Percentiles rank a stretch among this genome's conserved stretches.
Evolutionary conservation across 169 alveolate genomes (phyloP).

Genomic region (Sarcocystis neurona): DNA sequence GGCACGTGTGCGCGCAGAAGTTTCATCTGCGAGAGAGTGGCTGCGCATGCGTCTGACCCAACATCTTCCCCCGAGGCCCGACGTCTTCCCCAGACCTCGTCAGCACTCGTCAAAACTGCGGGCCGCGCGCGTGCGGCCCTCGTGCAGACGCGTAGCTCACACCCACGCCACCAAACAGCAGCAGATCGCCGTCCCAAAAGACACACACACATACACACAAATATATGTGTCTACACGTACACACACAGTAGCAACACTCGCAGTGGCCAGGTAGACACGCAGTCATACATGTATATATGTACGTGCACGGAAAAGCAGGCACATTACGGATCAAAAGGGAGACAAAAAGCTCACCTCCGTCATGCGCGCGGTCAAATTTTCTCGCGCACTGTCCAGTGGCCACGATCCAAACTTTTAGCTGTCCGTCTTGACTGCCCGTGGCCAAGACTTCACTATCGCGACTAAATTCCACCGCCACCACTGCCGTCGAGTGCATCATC

Average conservation of each 20-base stretch:
- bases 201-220: neutral
- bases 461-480: constrained; percentile 82
- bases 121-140: too few species aligned
- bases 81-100: too few species aligned
- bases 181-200: too few species aligned
- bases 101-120: too few species aligned
- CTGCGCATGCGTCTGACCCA: too few species aligned
- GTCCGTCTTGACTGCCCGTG: constrained; percentile 69
- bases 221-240: neutral
- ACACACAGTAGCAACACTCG: neutral
- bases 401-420: constrained; percentile 74
- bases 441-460: constrained; percentile 85
- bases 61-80: too few species aligned
- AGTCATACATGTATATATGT: neutral
- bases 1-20: too few species aligned
- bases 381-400: constrained; percentile 78
- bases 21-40: too few species aligned
- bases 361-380: constrained; percentile 75
- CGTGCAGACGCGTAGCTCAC: too few species aligned
- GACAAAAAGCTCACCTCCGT: constrained; percentile 56
- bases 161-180: too few species aligned
- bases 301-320: neutral
- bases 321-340: neutral
- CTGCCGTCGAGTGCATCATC: constrained; percentile 83
- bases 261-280: neutral